Conservation (phyloP, 2,329 filamentous ascomycete genomes). For the Curvularia lunata region DNA sequence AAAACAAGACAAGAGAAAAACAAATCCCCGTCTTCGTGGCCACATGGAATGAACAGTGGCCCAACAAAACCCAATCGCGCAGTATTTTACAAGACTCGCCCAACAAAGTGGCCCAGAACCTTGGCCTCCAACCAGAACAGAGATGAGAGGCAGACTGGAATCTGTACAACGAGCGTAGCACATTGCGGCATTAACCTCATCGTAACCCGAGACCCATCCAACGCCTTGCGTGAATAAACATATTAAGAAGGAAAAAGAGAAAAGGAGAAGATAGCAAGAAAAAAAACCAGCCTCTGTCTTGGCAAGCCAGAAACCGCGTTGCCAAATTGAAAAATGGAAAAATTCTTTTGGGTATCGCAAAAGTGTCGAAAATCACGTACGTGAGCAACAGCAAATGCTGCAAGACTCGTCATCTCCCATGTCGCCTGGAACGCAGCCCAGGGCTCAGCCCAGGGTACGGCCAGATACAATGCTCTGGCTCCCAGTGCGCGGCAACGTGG, state of each 20-base stretch:
- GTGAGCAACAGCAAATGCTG: constrained; percentile 3
- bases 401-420: not conserved
- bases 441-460: constrained; percentile 44
- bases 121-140: constrained; percentile 19
- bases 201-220: constrained; percentile 29
- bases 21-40: constrained; percentile 25
- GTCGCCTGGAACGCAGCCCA: not conserved
- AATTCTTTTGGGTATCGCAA: constrained; percentile 48
- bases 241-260: constrained; percentile 12
- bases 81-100: constrained; percentile 40
- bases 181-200: constrained; percentile 29
- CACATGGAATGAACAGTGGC: constrained; percentile 12
- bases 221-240: constrained; percentile 42
- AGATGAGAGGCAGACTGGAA: constrained; percentile 21
- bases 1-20: constrained; percentile 10
- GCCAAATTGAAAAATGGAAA: constrained; percentile 22
- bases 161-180: constrained; percentile 43
- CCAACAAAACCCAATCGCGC: constrained; percentile 30
- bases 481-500: constrained; percentile 41
- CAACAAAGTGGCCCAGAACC: constrained; percentile 5
- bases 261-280: constrained; percentile 9
- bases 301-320: constrained; percentile 9
- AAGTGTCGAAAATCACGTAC: constrained; percentile 32
- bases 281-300: constrained; percentile 8
- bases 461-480: constrained; percentile 51